A percentile compares a stretch with the other conserved stretches of the same genome.
Conservation (phyloP, 2,329 filamentous ascomycete genomes). For the Ampelomyces quisqualis region DNA sequence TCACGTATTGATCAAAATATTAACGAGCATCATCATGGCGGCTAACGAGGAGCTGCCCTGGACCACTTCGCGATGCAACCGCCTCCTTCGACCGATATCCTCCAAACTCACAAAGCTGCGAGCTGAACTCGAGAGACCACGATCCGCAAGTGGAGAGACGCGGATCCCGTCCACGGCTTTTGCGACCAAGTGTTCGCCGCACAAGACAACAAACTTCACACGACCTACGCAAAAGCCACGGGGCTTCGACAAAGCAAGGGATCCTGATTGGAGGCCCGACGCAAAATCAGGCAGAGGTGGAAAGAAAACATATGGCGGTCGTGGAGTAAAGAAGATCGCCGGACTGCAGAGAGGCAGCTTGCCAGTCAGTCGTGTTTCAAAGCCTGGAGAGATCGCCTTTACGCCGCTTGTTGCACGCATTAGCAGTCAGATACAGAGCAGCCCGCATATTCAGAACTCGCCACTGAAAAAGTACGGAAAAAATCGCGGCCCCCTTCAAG, state of each 20-base stretch:
- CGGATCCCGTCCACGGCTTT: slow-evolving; percentile 26
- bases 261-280: slow-evolving; percentile 42
- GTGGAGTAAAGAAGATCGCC: slow-evolving; percentile 21
- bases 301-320: slow-evolving; percentile 40
- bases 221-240: slow-evolving; percentile 31
- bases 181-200: slow-evolving; percentile 27
- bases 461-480: slow-evolving; percentile 27
- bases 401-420: slow-evolving; percentile 40
- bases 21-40: slow-evolving; percentile 28
- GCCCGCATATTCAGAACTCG: slow-evolving; percentile 32
- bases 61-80: slow-evolving; percentile 48
- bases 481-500: slow-evolving; percentile 27
- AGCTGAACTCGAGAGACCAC: slow-evolving; percentile 34
- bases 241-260: slow-evolving; percentile 35
- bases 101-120: slow-evolving; percentile 45
- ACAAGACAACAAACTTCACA: slow-evolving; percentile 30
- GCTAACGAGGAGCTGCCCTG: slow-evolving; percentile 40
- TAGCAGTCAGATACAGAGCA: slow-evolving; percentile 28
- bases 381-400: slow-evolving; percentile 39
- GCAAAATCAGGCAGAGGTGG: slow-evolving; percentile 17
- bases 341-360: slow-evolving; percentile 3
- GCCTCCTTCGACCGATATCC: slow-evolving; percentile 46
- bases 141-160: slow-evolving; percentile 19
- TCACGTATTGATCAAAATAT: slow-evolving; percentile 22
- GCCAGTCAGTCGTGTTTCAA: slow-evolving; percentile 9